Conservation (phyloP, 2,329 filamentous ascomycete species). For the Curvularia sp. region DNA sequence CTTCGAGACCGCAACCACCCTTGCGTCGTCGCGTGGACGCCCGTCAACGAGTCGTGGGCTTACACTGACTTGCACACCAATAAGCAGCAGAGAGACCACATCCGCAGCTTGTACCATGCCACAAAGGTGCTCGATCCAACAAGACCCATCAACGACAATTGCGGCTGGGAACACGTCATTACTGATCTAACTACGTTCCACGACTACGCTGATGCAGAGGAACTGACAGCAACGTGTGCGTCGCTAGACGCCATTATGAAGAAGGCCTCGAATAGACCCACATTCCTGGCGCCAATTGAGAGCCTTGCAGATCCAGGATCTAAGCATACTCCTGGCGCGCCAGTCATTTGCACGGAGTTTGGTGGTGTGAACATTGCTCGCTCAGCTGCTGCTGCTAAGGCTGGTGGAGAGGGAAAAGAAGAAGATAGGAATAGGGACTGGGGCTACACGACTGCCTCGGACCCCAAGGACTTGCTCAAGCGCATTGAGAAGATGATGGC, state of each 20-base stretch:
- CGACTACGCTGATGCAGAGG: conserved; percentile 67
- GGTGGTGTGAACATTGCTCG: conserved; percentile 71
- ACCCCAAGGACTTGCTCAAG: conserved; percentile 65
- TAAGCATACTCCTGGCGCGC: conserved; percentile 61
- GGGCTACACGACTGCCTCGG: conserved; percentile 72
- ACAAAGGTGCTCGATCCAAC: conserved; percentile 71
- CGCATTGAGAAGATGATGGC: conserved; percentile 66
- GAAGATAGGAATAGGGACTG: conserved; percentile 59
- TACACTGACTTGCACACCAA: conserved; percentile 65
- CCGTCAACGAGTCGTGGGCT: conserved; percentile 69
- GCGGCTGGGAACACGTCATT: conserved; percentile 72
- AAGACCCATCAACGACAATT: conserved; percentile 73
- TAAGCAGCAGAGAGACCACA: conserved; percentile 67
- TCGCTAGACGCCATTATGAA: conserved; percentile 62
- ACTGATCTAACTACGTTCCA: conserved; percentile 73
- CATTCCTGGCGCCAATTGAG: conserved; percentile 61
- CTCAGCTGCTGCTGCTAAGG: conserved; percentile 42
- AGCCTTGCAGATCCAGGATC: conserved; percentile 50
- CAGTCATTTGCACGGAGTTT: conserved; percentile 71
- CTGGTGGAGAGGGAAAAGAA: neutral
- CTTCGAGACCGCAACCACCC: conserved; percentile 71
- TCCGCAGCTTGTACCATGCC: conserved; percentile 67
- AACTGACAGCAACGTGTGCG: conserved; percentile 62
- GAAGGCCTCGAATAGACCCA: conserved; percentile 59
- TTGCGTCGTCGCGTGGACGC: conserved; percentile 70